Evolutionary conservation across 176 grass and related monocot genomes (phyloP).

Genomic region (Aegilops umbellulata): DNA sequence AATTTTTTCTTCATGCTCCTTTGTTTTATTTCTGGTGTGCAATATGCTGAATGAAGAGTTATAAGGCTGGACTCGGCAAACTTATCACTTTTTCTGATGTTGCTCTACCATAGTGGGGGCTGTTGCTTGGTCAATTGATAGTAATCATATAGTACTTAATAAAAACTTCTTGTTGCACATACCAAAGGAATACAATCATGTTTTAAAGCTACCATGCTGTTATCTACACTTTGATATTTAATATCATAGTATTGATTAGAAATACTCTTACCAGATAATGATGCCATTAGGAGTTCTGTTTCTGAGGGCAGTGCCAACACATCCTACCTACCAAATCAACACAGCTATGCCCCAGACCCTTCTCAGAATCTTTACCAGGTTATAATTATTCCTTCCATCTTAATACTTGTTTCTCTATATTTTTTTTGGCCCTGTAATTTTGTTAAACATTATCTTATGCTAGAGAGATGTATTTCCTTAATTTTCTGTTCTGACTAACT

Average conservation of each 20-base stretch:
- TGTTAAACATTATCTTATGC: background rate
- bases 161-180: background rate
- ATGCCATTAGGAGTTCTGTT: slow-evolving; percentile 33
- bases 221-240: slow-evolving; percentile 13
- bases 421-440: background rate
- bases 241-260: slow-evolving; percentile 20
- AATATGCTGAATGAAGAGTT: background rate
- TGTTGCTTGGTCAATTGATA: background rate
- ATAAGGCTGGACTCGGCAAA: background rate
- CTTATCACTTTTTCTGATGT: background rate
- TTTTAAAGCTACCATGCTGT: background rate
- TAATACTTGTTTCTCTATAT: background rate
- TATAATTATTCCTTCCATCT: slow-evolving; percentile 12
- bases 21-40: background rate
- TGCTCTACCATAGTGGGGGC: background rate
- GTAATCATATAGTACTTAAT: background rate
- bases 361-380: slow-evolving; percentile 70
- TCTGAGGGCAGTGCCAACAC: slow-evolving; percentile 26
- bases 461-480: slow-evolving; percentile 12
- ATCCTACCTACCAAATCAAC: slow-evolving; percentile 34
- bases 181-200: background rate
- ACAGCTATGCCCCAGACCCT: slow-evolving; percentile 19
- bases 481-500: slow-evolving; percentile 21
- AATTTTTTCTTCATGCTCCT: background rate
- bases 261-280: slow-evolving; percentile 45